Conservation (phyloP, 257 asterid species). For the Agastache rugosa region DNA sequence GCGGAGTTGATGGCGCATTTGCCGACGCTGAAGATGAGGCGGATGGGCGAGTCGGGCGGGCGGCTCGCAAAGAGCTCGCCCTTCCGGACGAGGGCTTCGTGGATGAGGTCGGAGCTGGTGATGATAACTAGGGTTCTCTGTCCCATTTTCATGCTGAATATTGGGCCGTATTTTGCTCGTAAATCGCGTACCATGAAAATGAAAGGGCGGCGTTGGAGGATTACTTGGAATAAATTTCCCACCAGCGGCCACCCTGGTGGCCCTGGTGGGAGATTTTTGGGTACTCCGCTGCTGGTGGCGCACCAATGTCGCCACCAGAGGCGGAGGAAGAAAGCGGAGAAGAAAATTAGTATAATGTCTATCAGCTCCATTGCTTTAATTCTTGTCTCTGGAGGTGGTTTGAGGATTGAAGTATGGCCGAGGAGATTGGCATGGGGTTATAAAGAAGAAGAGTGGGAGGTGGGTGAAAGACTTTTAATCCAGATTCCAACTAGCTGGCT, state of each 20-base stretch:
- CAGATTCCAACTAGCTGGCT: slow-evolving; percentile 24
- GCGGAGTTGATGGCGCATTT: slow-evolving; percentile 98
- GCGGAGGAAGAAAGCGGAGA: slow-evolving; percentile 50
- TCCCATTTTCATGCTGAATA: slow-evolving; percentile 97
- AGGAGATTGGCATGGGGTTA: slow-evolving; percentile 23
- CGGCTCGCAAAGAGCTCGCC: slow-evolving; percentile 87
- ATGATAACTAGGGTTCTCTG: slow-evolving; percentile 78
- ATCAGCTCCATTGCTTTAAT: slow-evolving; percentile 49
- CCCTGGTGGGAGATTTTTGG: slow-evolving; percentile 82
- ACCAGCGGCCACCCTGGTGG: slow-evolving; percentile 98
- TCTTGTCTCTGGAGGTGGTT: background rate
- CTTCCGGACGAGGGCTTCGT: slow-evolving; percentile 79
- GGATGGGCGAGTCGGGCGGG: slow-evolving; percentile 93
- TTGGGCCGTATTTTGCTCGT: slow-evolving; percentile 82
- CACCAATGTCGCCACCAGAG: slow-evolving; percentile 82
- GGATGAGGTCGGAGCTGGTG: slow-evolving; percentile 80
- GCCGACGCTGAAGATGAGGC: slow-evolving; percentile 84
- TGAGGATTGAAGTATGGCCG: slow-evolving; percentile 6
- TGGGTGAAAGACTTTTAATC: slow-evolving; percentile 40
- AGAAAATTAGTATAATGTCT: slow-evolving; percentile 50
- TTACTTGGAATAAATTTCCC: slow-evolving; percentile 81
- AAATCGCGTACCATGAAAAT: slow-evolving; percentile 74
- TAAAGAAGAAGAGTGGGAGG: slow-evolving; percentile 34
- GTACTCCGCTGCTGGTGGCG: slow-evolving; percentile 43
- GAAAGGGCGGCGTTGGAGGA: slow-evolving; percentile 83